A percentile compares a stretch with the other conserved stretches of the same genome.
These are phyloP conservation scores for Candida boleticola DNA, from an alignment of 805 yeast genomes.

Conservation along the genomic window DNA sequence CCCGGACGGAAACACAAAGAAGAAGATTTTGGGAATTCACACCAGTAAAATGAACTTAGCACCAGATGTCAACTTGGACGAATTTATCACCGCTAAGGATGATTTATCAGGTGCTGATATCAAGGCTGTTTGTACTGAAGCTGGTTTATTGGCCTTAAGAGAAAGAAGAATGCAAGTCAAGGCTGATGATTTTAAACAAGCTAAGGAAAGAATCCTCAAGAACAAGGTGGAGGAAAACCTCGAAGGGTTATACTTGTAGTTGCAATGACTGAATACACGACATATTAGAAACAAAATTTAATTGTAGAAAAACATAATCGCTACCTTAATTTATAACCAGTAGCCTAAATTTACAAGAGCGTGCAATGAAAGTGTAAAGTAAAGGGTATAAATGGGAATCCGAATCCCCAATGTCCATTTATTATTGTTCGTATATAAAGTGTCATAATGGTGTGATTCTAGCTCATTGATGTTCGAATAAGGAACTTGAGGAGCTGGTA, in stretches of 20 bases:
- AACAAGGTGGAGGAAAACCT: slow-evolving; percentile 94
- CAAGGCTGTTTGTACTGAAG: slow-evolving; percentile 96
- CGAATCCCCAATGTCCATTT: not conserved
- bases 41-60: slow-evolving; percentile 90
- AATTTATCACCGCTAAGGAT: slow-evolving; percentile 84
- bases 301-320: no score
- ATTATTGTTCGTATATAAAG: no score
- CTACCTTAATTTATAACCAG: no score
- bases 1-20: slow-evolving; percentile 89
- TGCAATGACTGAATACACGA: not conserved
- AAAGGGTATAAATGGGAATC: not conserved
- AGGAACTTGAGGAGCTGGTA: not conserved
- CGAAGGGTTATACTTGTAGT: slow-evolving; percentile 85
- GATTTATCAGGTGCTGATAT: slow-evolving; percentile 97
- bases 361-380: not conserved
- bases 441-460: not conserved
- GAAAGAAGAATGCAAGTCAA: slow-evolving; percentile 98
- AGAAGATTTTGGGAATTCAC: slow-evolving; percentile 88
- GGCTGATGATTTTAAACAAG: slow-evolving; percentile 88
- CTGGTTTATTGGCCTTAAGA: slow-evolving; percentile 91
- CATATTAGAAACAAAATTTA: not conserved
- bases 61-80: slow-evolving; percentile 84
- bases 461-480: slow-evolving; percentile 1
- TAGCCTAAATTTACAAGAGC: not conserved
- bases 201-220: slow-evolving; percentile 92